Evolutionary conservation across 169 alveolate species (phyloP), one percentile per base, ranked within the genome.

Genomic region (Plasmodium ovale): DNA sequence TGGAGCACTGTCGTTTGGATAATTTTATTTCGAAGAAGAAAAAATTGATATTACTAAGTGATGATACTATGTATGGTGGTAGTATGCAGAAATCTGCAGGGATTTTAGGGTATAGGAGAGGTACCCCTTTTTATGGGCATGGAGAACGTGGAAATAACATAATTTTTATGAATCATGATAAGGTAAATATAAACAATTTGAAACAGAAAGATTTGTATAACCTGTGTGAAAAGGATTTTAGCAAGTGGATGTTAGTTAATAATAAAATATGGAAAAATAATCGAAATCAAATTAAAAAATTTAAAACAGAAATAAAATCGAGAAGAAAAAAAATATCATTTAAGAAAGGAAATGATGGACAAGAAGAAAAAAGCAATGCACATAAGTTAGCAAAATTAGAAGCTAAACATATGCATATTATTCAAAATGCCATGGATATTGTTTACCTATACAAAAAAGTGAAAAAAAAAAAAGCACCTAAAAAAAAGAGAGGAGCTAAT

Each of bases 391-490:
- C 88, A 14, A 77, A 25, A 23, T 67, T 77, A 29, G 88, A 77
- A 16, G 51, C 88, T 1, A 77, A 77, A 77, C 62, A 77, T 77
- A 47, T 77, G 19, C 88, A 77, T 16, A 21, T 53, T 12, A 77
- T 77, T 44, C 88, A 77, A 25, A 77, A 77, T 47, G 58, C 71
- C 1, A 77, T 77, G 88, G 88, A 77, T 77, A 77, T 77, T 62
- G 88, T 77, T 31, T 60, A 77, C 37, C 35, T 77, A 23, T 77
- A 77, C 59, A 77, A 77, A 44, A 77, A 77, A 25, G 54, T 44
- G 10, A 77, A 77, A 44, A 84, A 59, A 25, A 68, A 68, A 51
- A 68, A 68, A 35, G 31, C 33, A 16, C 25, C 60, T 3, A 72
- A 37, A 44, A 84, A 44, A n/a, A 60, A 53, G 29, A 84, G 67